Conservation (phyloP, 371 early-diverging fungal species). For the Choanephora cucurbitarum region DNA sequence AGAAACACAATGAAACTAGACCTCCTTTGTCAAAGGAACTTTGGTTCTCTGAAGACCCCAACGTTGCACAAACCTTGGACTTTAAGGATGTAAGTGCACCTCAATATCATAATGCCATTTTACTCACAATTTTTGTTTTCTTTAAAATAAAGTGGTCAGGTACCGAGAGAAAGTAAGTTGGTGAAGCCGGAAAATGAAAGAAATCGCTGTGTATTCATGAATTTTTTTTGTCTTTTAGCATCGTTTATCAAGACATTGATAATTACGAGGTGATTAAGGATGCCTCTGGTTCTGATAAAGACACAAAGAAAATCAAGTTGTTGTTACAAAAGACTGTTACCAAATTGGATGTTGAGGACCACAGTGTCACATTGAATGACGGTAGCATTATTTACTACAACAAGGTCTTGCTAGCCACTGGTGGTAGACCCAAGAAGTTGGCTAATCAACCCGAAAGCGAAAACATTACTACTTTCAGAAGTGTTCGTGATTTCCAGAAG, state of each 20-base stretch:
- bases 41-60: constrained; percentile 66
- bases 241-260: constrained; percentile 42
- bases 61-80: constrained; percentile 47
- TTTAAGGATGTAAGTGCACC: constrained; percentile 62
- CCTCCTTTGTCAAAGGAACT: constrained; percentile 78
- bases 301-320: constrained; percentile 51
- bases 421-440: constrained; percentile 66
- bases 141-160: constrained; percentile 59
- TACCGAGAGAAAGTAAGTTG: constrained; percentile 56
- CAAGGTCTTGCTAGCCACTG: constrained; percentile 76
- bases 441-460: constrained; percentile 37
- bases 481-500: constrained; percentile 62
- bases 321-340: constrained; percentile 51
- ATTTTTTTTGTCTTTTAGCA: constrained; percentile 13
- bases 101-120: too few species aligned
- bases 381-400: constrained; percentile 66
- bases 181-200: neutral
- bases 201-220: neutral
- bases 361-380: constrained; percentile 59
- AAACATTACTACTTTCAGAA: constrained; percentile 67
- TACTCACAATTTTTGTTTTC: too few species aligned
- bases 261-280: constrained; percentile 44
- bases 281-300: constrained; percentile 46
- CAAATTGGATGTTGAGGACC: constrained; percentile 64
- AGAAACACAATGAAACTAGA: constrained; percentile 15